Evolutionary conservation across 768 basidiomycete species (phyloP).

Genomic region (Stropharia rugosoannulata): DNA sequence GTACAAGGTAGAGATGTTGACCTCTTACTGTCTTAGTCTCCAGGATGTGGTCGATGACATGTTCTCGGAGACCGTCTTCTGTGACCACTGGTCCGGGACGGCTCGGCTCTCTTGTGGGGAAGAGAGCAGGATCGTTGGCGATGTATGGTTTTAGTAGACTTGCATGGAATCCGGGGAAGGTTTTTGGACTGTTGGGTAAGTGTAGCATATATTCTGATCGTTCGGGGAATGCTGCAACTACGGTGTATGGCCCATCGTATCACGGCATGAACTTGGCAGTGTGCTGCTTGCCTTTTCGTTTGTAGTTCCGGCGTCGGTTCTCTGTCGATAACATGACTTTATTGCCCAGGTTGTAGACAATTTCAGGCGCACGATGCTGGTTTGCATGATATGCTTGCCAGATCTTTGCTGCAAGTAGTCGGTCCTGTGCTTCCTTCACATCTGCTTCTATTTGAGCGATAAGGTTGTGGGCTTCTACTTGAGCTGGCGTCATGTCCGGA

Average conservation of each 20-base stretch:
- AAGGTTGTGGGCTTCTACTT: background rate
- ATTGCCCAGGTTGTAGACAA: slow-evolving; percentile 29
- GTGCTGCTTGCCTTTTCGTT: slow-evolving; percentile 20
- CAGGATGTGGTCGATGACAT: slow-evolving; percentile 26
- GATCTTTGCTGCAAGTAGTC: background rate
- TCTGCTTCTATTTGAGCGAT: background rate
- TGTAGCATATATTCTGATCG: slow-evolving; percentile 27
- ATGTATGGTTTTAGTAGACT: slow-evolving; percentile 24
- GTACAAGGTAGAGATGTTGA: slow-evolving; percentile 27
- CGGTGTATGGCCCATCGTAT: slow-evolving; percentile 28
- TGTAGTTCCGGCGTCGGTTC: slow-evolving; percentile 29
- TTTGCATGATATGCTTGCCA: slow-evolving; percentile 31
- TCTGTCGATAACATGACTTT: slow-evolving; percentile 35
- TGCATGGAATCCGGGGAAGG: slow-evolving; percentile 33
- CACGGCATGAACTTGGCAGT: slow-evolving; percentile 43
- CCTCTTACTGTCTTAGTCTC: slow-evolving; percentile 22
- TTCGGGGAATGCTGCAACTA: slow-evolving; percentile 10
- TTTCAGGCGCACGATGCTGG: slow-evolving; percentile 17
- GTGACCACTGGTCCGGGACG: slow-evolving; percentile 2
- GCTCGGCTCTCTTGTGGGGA: slow-evolving; percentile 20
- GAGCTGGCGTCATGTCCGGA: slow-evolving; percentile 1
- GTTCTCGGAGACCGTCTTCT: slow-evolving; percentile 11
- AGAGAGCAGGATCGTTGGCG: slow-evolving; percentile 27
- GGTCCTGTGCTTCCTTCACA: slow-evolving; percentile 2
- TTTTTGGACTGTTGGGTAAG: slow-evolving; percentile 22